Base-by-base conservation (phyloP, 2,329 filamentous ascomycete genomes). In the Teratosphaeriaceae sp. region DNA sequence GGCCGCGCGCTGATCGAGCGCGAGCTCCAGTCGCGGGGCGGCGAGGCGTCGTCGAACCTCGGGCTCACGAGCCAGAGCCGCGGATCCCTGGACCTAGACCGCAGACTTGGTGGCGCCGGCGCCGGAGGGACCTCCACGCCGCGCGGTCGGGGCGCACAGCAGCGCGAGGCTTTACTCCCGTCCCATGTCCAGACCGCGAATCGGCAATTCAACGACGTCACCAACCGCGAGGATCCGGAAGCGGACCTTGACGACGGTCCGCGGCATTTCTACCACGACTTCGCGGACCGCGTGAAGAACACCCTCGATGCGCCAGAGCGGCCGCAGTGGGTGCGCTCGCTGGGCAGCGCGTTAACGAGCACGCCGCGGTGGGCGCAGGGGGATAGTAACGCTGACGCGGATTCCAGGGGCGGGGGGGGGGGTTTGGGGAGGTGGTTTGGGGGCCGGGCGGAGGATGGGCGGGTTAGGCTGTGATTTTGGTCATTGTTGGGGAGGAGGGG, bases 1-100 rank as follows among this genome's bases (percentile, higher is more conserved):
- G 92, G 92, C 2, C 78, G 88, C 39, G 84, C 89, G 38, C 75
- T 98, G 21, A 94, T 98, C 49, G 87, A 95, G 50, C 79, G 87
- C 21, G 92, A 97, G 60, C 65, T 75, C 54, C 54, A 76, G 59
- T 35, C 58, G 68, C 48, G 56, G 2, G 52, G 55, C 20, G 49
- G 42, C n/a, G n/a, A n/a, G n/a, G n/a, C n/a, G 9, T 23, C 54
- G 54, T 38, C 21, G 2, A 48, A 57, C 65, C 49, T 62, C 64
- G 59, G 54, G 36, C 51, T 57, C 49, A 55, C 48, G 48, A 57
- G 52, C 45, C 52, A 55, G 9, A 16, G n/a, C 21, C 50, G 50
- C 18, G 44, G 50, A 20, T 56, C 54, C 8, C 47, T 60, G 8
- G 57, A 61, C 37, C 38, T 56, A 13, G 56, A 60, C 20, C 51